These are phyloP conservation scores for Aspergillus texensis DNA, from an alignment of 2,329 filamentous ascomycete genomes.

Conservation along the genomic window DNA sequence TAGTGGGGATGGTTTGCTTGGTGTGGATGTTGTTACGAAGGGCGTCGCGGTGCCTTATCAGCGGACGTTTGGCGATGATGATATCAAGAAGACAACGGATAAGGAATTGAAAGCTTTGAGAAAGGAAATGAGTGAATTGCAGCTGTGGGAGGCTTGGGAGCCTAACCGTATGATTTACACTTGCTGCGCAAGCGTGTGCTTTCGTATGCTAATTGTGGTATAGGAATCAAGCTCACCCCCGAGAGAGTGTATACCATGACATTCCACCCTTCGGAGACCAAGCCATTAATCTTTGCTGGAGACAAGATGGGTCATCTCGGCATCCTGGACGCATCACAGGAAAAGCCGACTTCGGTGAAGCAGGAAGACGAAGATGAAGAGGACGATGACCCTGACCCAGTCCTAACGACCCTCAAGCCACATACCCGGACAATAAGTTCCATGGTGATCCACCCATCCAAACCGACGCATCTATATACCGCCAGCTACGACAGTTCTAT, in stretches of 20 bases:
- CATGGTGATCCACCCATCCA: conserved; percentile 74
- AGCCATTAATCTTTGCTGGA: conserved; percentile 87
- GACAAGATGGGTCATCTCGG: conserved; percentile 92
- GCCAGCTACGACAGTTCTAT: conserved; percentile 94
- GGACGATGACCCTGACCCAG: conserved; percentile 66
- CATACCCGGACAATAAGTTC: conserved; percentile 87
- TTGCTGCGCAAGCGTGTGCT: neutral
- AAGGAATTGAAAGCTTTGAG: conserved; percentile 73
- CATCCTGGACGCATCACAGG: conserved; percentile 73
- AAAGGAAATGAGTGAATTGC: conserved; percentile 73
- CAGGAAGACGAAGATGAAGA: conserved; percentile 70
- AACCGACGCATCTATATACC: conserved; percentile 76
- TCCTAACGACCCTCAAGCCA: conserved; percentile 87
- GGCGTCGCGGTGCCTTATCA: conserved; percentile 77
- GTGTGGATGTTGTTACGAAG: conserved; percentile 60
- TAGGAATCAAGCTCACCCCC: conserved; percentile 88
- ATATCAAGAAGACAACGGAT: conserved; percentile 77
- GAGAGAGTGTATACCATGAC: conserved; percentile 84
- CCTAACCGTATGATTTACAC: conserved; percentile 66
- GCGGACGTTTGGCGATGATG: conserved; percentile 82
- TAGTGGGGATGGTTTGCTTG: conserved; percentile 65
- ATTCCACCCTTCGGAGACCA: conserved; percentile 84
- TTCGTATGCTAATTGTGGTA: conserved; percentile 9
- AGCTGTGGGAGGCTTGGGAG: conserved; percentile 80
- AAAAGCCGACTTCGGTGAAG: conserved; percentile 45